Evolutionary conservation across 345 rosid genomes (phyloP).

Genomic region (Murraya paniculata): DNA sequence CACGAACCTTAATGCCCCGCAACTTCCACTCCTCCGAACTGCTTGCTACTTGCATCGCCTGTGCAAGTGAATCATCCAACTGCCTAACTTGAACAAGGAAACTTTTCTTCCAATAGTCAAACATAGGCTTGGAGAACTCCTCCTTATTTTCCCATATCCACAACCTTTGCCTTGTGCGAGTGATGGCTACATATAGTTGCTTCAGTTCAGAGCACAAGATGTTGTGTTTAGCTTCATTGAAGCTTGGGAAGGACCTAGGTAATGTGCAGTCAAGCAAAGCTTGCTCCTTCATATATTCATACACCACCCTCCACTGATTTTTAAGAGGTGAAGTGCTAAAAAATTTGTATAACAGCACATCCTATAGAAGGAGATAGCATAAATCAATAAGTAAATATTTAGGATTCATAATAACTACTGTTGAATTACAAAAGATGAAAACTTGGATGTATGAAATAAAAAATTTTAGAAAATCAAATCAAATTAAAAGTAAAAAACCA

Average conservation of each 20-base stretch:
- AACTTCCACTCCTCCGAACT: slow-evolving; percentile 48
- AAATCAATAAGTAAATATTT: background rate
- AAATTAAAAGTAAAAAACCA: too few relatives aligned
- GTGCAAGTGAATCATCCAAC: slow-evolving; percentile 36
- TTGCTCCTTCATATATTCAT: slow-evolving; percentile 39
- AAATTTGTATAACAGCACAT: slow-evolving; percentile 49
- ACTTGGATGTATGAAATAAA: background rate
- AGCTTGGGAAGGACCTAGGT: slow-evolving; percentile 25
- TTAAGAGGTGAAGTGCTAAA: slow-evolving; percentile 44
- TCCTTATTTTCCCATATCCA: slow-evolving; percentile 48
- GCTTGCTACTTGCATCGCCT: slow-evolving; percentile 43
- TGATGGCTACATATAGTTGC: slow-evolving; percentile 51
- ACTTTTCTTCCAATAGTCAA: slow-evolving; percentile 34
- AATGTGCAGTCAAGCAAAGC: slow-evolving; percentile 19
- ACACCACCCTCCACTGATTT: slow-evolving; percentile 49
- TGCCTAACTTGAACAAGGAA: slow-evolving; percentile 34
- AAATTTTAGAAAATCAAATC: background rate
- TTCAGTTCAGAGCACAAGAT: slow-evolving; percentile 51
- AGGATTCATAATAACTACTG: background rate
- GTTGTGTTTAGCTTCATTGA: slow-evolving; percentile 34
- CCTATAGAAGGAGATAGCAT: slow-evolving; percentile 22
- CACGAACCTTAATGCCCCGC: slow-evolving; percentile 39
- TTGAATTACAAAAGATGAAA: background rate
- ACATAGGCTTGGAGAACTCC: slow-evolving; percentile 38
- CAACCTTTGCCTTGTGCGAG: slow-evolving; percentile 53